Evolutionary conservation across 768 basidiomycete genomes (phyloP), one percentile per base, ranked within the genome.

Genomic region (Lentinula raphanica): DNA sequence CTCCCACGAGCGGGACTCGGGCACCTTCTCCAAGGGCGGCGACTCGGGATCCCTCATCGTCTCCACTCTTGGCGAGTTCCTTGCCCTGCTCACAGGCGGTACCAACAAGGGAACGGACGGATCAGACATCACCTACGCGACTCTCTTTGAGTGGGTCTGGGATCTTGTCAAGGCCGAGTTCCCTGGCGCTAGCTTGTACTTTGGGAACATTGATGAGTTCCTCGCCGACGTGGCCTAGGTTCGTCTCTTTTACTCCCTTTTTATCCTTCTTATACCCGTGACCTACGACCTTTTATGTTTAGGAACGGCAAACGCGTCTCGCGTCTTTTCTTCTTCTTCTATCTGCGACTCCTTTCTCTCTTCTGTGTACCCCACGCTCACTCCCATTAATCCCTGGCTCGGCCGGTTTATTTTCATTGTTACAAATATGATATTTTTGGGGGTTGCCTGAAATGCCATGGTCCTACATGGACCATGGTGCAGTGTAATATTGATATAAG

Each of bases 11-110:
- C 57, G 58, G 50, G 60, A 72, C 58, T 64, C 64, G 1, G 67
- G 62, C 11, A 54, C 61, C 23, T 73, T 76, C 63, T 72, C 72
- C n/a, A 66, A 54, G 21, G 63, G 63, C 27, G 72, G 73, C 12
- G 74, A 76, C 63, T 76, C 73, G 49, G 76, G 76, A 56, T 64
- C 74, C 8, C 58, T 71, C 32, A 69, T 77, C 56, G 69, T 63
- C 58, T 66, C 65, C 59, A 44, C 63, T 60, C 45, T 27, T 35
- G 72, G 72, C 58, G 61, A 69, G 60, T 69, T 74, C 53, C 68
- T 67, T 61, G 69, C 68, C 28, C 39, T 73, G 28, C 64, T 71
- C 38, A 71, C 68, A 3, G 65, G 68, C 36, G 64, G 71, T 58
- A 29, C 60, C 54, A 69, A 69, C 39, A 49, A 59, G 39, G 51